Base-by-base conservation (phyloP, 768 basidiomycete species). In the Amanita brunnescens region DNA sequence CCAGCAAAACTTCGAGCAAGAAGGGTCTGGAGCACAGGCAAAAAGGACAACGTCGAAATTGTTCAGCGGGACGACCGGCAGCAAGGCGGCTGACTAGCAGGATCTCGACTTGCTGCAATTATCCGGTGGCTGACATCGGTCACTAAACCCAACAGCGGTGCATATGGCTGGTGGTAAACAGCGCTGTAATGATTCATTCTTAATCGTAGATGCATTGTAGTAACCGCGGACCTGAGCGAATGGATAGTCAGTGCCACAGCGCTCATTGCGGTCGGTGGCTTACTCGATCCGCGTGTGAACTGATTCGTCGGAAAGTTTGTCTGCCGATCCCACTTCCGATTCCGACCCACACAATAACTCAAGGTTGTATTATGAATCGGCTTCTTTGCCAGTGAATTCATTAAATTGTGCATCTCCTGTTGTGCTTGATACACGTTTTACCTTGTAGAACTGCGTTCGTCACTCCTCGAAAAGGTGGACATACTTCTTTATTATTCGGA, bases 71-170 rank as follows among this genome's bases (percentile, higher is more conserved):
- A 35, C n/a, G 35, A 26, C 8, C 21, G 20, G 20, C 7, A 14
- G n/a, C 14, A n/a, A 23, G 10, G 49, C 20, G 50, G 50, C 50
- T 51, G 50, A 51, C 50, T 7, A 20, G 29, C 3, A 6, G 6
- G 32, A 21, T 9, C n/a, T 51, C 12, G 1, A 32, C 23, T 32
- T 35, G 26, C 21, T 33, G 33, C 3, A 13, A 26, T 33, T 21
- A 14, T 41, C 20, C 26, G 29, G 49, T 39, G 49, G 49, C 49
- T 49, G 49, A 49, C 49, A 49, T 29, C 12, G 13, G 18, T 18
- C 48, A 12, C n/a, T 21, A 29, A 21, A n/a, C 13, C 33, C 35
- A 37, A 23, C 26, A 7, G 20, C 13, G 10, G 21, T 38, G 35
- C 26, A 2, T n/a, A 14, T 14, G 34, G 24, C 20, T 24, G n/a